Evolutionary conservation across 176 grass and related monocot genomes (phyloP).

Genomic region (Musa schizocarpa): DNA sequence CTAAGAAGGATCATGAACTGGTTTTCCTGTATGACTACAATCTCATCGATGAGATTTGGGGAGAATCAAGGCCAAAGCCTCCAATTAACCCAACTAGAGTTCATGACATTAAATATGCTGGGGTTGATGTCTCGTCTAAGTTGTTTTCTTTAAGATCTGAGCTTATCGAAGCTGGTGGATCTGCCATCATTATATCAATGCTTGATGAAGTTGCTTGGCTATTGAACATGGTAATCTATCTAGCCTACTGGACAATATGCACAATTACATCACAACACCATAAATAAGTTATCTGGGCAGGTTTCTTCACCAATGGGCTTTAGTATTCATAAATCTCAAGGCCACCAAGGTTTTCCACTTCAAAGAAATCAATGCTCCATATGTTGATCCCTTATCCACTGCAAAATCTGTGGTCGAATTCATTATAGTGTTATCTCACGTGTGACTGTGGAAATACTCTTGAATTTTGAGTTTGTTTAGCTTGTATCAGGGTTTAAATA

Average conservation of each 20-base stretch:
- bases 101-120: conserved; percentile 90
- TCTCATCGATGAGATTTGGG: conserved; percentile 87
- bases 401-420: neutral
- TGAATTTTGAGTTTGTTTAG: too few species aligned
- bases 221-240: conserved; percentile 83
- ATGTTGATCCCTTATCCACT: neutral
- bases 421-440: neutral
- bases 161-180: conserved; percentile 52
- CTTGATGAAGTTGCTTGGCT: conserved; percentile 96
- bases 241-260: neutral
- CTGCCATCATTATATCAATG: conserved; percentile 76
- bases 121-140: conserved; percentile 64
- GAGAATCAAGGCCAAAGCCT: conserved; percentile 50
- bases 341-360: neutral
- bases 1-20: conserved; percentile 68
- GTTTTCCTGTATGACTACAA: conserved; percentile 65
- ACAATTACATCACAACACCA: neutral
- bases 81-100: conserved; percentile 61
- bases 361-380: neutral
- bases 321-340: neutral
- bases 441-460: neutral
- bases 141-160: conserved; percentile 75
- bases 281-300: neutral
- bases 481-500: neutral
- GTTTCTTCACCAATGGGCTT: neutral